A percentile compares a stretch with the other conserved stretches of the same genome.
These are phyloP conservation scores for Cercospora nicotianae DNA, from an alignment of 2,329 filamentous ascomycete genomes.

Conservation along the genomic window DNA sequence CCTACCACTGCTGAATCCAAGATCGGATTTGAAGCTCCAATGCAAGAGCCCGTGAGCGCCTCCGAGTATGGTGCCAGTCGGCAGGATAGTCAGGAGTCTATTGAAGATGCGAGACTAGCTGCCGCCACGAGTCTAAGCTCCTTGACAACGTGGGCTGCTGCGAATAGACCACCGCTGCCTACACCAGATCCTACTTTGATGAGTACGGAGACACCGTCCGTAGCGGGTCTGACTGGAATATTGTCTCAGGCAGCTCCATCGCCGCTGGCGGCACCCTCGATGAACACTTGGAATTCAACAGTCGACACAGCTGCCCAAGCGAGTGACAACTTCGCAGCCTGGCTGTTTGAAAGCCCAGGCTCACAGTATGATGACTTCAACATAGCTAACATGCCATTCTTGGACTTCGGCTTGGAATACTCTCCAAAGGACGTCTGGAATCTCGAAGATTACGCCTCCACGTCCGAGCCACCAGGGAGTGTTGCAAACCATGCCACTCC, in stretches of 20 bases:
- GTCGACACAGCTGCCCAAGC: constrained; percentile 16
- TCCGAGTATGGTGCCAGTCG: not conserved
- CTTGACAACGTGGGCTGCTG: constrained; percentile 10
- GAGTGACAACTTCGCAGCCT: constrained; percentile 32
- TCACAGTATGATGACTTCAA: constrained; percentile 31
- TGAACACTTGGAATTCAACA: constrained; percentile 4
- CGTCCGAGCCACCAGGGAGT: constrained; percentile 10
- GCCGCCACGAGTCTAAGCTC: constrained; percentile 57
- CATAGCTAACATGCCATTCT: constrained; percentile 29
- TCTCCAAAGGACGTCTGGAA: constrained; percentile 28
- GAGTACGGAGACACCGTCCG: not conserved
- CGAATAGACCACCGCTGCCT: constrained; percentile 9
- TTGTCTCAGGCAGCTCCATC: not conserved
- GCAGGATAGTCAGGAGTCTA: not conserved
- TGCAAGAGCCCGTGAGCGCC: not conserved
- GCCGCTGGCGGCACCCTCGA: not conserved
- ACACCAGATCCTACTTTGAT: constrained; percentile 13
- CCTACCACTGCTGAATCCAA: not conserved
- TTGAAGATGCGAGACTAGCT: constrained; percentile 67
- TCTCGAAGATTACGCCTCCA: constrained; percentile 18
- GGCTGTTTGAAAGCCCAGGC: constrained; percentile 34
- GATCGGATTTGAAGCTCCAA: not conserved
- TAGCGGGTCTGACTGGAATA: not conserved
- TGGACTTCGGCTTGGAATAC: constrained; percentile 33
- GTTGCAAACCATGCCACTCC: constrained; percentile 11